phyloP scores from a whole-genome alignment of 2,329 filamentous ascomycete species.

The Fonsecaea monophora region DNA sequence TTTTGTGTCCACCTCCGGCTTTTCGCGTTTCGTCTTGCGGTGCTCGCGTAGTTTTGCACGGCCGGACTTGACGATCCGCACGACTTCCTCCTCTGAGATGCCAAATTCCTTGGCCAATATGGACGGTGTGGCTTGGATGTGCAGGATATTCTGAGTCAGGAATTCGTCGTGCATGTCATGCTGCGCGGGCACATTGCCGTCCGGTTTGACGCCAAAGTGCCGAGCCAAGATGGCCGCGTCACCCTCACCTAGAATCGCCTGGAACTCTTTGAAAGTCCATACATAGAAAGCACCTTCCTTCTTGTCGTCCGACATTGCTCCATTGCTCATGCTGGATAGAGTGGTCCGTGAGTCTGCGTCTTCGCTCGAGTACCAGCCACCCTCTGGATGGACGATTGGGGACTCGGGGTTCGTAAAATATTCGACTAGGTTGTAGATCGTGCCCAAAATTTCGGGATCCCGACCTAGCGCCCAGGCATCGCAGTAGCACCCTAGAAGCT shows the following conservation, averaged over 20 bases:
- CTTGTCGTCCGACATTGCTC: conserved; percentile 72
- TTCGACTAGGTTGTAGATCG: conserved; percentile 81
- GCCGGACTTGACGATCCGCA: conserved; percentile 70
- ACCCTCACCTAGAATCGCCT: conserved; percentile 71
- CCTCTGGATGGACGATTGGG: conserved; percentile 70
- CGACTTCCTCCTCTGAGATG: conserved; percentile 71
- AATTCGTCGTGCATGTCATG: conserved; percentile 94
- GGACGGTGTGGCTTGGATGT: conserved; percentile 70
- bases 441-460: conserved; percentile 75
- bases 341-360: conserved; percentile 83
- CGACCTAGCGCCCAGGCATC: conserved; percentile 79
- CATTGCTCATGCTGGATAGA: conserved; percentile 44
- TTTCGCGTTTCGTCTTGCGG: conserved; percentile 74
- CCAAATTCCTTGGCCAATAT: conserved; percentile 78
- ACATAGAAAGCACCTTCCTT: conserved; percentile 93
- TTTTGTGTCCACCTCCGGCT: conserved; percentile 85
- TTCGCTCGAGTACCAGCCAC: conserved; percentile 86
- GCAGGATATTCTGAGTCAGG: conserved; percentile 88
- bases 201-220: conserved; percentile 81
- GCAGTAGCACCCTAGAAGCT: conserved; percentile 81
- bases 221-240: conserved; percentile 76
- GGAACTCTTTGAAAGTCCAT: conserved; percentile 88
- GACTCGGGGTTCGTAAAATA: conserved; percentile 72
- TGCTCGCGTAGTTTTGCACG: conserved; percentile 72
- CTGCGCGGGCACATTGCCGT: conserved; percentile 83